Evolutionary conservation across 768 basidiomycete genomes (phyloP).

Genomic region (Artomyces pyxidatus): DNA sequence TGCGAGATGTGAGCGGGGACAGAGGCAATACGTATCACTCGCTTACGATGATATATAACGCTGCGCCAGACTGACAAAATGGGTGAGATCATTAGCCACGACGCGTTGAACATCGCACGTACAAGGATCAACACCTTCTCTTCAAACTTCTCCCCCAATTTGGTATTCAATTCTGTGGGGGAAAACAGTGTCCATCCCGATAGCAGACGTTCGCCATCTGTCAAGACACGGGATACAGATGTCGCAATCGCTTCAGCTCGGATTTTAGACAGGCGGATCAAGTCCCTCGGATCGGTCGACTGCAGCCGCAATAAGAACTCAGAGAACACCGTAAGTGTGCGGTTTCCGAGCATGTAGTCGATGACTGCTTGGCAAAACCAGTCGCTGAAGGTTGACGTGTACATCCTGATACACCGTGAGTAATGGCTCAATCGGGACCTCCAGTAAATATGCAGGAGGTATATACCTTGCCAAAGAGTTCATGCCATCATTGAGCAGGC

Average conservation of each 20-base stretch:
- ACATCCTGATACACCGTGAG: slow-evolving; percentile 45
- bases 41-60: slow-evolving; percentile 74
- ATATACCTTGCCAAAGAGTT: slow-evolving; percentile 79
- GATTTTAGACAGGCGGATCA: slow-evolving; percentile 82
- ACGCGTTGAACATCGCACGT: slow-evolving; percentile 22
- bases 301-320: slow-evolving; percentile 87
- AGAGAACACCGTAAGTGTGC: slow-evolving; percentile 81
- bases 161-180: slow-evolving; percentile 68
- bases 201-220: slow-evolving; percentile 48
- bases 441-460: neutral
- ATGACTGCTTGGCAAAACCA: slow-evolving; percentile 98
- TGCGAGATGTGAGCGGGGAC: slow-evolving; percentile 21
- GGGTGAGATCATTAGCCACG: neutral
- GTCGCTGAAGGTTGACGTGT: slow-evolving; percentile 84
- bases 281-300: slow-evolving; percentile 86
- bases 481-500: slow-evolving; percentile 91
- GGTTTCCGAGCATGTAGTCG: slow-evolving; percentile 84
- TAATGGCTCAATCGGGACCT: slow-evolving; percentile 1
- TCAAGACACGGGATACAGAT: slow-evolving; percentile 47
- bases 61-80: slow-evolving; percentile 30
- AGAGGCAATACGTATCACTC: neutral
- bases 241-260: slow-evolving; percentile 91
- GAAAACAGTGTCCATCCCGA: slow-evolving; percentile 91
- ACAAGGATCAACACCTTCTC: slow-evolving; percentile 91
- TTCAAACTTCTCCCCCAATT: slow-evolving; percentile 74